Conservation (phyloP, 352 stramenopile species). For the Phytophthora constricta region DNA sequence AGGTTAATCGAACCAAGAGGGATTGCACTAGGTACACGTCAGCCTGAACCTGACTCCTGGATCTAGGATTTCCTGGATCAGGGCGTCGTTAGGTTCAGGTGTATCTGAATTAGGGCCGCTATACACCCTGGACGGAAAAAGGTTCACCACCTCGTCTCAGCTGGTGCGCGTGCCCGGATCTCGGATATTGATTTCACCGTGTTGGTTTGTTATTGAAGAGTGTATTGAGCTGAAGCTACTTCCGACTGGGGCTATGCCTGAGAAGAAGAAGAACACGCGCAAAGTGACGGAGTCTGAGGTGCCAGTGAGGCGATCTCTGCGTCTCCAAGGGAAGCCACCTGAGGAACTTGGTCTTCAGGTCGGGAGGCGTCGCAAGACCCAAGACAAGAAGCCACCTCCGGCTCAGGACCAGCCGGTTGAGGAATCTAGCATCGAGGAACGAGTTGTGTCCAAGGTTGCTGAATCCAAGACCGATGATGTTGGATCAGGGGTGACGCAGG, state of each 20-base stretch:
- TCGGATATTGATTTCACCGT: neutral
- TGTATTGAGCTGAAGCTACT: neutral
- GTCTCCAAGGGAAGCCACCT: neutral
- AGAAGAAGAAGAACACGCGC: neutral
- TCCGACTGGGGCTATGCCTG: neutral
- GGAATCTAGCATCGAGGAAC: neutral
- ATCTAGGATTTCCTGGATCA: too few species aligned
- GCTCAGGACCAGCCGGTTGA: neutral
- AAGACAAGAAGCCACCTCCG: neutral
- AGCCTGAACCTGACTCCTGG: too few species aligned
- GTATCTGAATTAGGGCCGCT: too few species aligned
- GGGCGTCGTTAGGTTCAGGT: too few species aligned
- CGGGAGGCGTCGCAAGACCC: neutral
- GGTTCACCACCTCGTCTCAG: neutral
- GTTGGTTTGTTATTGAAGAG: neutral
- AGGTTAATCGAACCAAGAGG: too few species aligned
- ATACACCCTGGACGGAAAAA: neutral
- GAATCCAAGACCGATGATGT: neutral
- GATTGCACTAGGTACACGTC: too few species aligned
- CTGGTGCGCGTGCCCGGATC: neutral
- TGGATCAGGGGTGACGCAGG: neutral
- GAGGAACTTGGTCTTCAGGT: neutral
- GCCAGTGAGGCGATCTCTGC: neutral
- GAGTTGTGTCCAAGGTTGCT: neutral
- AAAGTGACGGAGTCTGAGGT: neutral